Evolutionary conservation across 176 grass and related monocot species (phyloP).

Genomic region (Poa pratensis): DNA sequence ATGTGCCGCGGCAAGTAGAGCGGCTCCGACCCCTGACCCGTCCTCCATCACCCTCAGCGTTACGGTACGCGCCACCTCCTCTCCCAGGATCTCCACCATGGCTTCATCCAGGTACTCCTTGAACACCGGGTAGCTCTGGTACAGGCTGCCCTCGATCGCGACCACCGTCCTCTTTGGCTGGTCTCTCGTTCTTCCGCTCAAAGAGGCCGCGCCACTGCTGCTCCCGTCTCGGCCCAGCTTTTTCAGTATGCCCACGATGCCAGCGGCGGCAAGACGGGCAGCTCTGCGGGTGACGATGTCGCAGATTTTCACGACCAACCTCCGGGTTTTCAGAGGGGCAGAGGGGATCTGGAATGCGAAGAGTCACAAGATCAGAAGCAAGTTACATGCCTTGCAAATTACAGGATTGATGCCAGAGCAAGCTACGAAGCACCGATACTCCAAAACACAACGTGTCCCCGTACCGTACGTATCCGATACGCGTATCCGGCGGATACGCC

Average conservation of each 20-base stretch:
- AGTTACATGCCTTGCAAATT: not conserved
- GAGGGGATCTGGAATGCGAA: constrained; percentile 53
- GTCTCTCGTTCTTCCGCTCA: constrained; percentile 53
- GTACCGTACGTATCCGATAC: too few species aligned
- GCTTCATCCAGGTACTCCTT: constrained; percentile 78
- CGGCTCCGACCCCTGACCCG: constrained; percentile 71
- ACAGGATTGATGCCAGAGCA: not conserved
- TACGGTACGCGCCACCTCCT: constrained; percentile 69
- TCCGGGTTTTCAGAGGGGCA: constrained; percentile 69
- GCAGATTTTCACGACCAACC: constrained; percentile 70
- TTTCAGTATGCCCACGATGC: constrained; percentile 80
- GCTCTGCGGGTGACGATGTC: constrained; percentile 75
- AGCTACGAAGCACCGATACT: not conserved
- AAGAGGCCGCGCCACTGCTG: not conserved
- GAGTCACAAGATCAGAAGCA: not conserved
- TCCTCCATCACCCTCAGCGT: constrained; percentile 65
- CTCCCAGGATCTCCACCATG: constrained; percentile 81
- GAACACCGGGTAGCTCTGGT: constrained; percentile 71
- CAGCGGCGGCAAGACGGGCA: constrained; percentile 75
- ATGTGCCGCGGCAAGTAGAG: constrained; percentile 70
- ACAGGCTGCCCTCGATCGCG: constrained; percentile 75
- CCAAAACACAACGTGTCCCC: too few species aligned
- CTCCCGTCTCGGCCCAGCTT: constrained; percentile 88
- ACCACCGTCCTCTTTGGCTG: constrained; percentile 58
- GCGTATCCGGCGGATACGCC: too few species aligned